These are phyloP conservation scores for Colletotrichum navitas DNA, from an alignment of 2,329 filamentous ascomycete species.

Conservation along the genomic window DNA sequence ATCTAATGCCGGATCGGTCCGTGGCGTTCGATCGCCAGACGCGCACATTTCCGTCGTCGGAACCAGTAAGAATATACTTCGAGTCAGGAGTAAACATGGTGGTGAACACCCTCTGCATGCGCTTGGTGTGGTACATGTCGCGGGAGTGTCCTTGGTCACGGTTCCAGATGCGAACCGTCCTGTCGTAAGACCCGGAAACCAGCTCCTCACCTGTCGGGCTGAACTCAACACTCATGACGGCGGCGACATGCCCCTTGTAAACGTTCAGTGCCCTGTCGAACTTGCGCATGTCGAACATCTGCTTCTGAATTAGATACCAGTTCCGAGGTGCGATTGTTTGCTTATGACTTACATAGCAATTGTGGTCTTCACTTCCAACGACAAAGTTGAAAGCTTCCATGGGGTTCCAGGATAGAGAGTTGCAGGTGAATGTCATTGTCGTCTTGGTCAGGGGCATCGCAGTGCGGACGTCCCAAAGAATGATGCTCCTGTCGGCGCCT, in stretches of 20 bases:
- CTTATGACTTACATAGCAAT: slow-evolving; percentile 64
- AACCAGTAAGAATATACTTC: slow-evolving; percentile 89
- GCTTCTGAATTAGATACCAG: neutral
- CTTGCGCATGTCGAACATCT: slow-evolving; percentile 91
- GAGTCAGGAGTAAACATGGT: slow-evolving; percentile 89
- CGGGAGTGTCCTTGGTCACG: slow-evolving; percentile 84
- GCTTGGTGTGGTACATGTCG: slow-evolving; percentile 97
- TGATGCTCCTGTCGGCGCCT: slow-evolving; percentile 85
- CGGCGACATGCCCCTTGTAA: slow-evolving; percentile 87
- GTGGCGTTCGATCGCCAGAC: slow-evolving; percentile 93
- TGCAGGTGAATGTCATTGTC: slow-evolving; percentile 84
- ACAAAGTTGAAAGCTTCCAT: slow-evolving; percentile 98
- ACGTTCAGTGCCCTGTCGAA: slow-evolving; percentile 90
- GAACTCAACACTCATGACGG: slow-evolving; percentile 97
- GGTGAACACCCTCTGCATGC: slow-evolving; percentile 92
- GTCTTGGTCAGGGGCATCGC: slow-evolving; percentile 85
- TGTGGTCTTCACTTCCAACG: slow-evolving; percentile 94
- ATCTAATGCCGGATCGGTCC: slow-evolving; percentile 86
- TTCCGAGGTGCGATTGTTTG: neutral
- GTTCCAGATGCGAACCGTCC: slow-evolving; percentile 88
- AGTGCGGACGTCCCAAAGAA: slow-evolving; percentile 93
- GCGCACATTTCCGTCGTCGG: slow-evolving; percentile 89
- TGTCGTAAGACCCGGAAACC: slow-evolving; percentile 87
- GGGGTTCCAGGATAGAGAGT: slow-evolving; percentile 91
- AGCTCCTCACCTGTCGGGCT: slow-evolving; percentile 94